A percentile compares a stretch with the other conserved stretches of the same genome.
Evolutionary conservation across 345 rosid species (phyloP).

Genomic region (Lumnitzera littorea): DNA sequence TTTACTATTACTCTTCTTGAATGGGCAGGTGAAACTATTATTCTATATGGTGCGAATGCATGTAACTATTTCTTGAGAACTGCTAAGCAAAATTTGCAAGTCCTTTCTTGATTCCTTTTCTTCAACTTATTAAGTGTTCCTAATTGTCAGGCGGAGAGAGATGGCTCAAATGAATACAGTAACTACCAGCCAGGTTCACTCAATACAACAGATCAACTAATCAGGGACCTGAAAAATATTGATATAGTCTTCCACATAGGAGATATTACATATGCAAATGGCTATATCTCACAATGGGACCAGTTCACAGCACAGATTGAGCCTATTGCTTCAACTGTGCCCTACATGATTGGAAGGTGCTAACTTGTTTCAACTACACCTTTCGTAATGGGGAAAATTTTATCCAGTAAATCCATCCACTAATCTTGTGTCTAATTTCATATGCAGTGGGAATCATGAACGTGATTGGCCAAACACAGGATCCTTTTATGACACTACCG

Average conservation of each 20-base stretch:
- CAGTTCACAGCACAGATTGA: slow-evolving; percentile 81
- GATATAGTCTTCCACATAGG: slow-evolving; percentile 78
- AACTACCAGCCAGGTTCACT: slow-evolving; percentile 70
- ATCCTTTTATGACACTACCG: slow-evolving; percentile 41
- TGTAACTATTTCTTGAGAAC: too few relatives aligned
- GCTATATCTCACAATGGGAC: slow-evolving; percentile 82
- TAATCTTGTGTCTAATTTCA: slow-evolving; percentile 7
- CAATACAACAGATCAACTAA: slow-evolving; percentile 66
- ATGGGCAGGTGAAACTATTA: too few relatives aligned
- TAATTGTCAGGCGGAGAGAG: slow-evolving; percentile 53
- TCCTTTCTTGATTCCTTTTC: too few relatives aligned
- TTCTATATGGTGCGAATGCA: too few relatives aligned
- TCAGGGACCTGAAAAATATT: slow-evolving; percentile 47
- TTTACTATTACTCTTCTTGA: too few relatives aligned
- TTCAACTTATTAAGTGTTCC: too few relatives aligned
- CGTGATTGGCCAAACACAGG: slow-evolving; percentile 72
- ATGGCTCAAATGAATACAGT: slow-evolving; percentile 71
- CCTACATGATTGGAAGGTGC: slow-evolving; percentile 78
- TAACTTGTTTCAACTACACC: not conserved
- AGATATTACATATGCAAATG: slow-evolving; percentile 61
- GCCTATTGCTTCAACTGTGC: slow-evolving; percentile 57
- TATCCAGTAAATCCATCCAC: too few relatives aligned
- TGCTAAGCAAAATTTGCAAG: too few relatives aligned
- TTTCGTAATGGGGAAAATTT: not conserved
- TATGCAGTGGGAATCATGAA: slow-evolving; percentile 68